phyloP scores from a whole-genome alignment of 805 yeast genomes.

The Blastobotrys attinorum region DNA sequence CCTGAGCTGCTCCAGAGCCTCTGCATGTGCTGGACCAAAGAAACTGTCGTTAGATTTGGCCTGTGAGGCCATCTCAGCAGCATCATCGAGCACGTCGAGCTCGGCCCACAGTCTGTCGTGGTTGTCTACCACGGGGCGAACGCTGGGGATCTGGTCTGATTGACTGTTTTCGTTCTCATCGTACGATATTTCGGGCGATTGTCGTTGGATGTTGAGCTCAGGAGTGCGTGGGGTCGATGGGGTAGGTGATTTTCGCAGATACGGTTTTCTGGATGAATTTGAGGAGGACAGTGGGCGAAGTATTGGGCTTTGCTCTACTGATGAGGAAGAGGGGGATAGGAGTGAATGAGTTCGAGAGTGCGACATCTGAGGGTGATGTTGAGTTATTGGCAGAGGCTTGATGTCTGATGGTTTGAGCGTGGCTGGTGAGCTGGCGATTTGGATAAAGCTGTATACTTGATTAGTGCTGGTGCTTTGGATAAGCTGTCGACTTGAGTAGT shows the following conservation, averaged over 20 bases:
- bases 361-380: too few relatives aligned
- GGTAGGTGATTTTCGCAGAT: not conserved
- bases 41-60: slow-evolving; percentile 29
- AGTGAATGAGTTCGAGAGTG: too few relatives aligned
- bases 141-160: slow-evolving; percentile 43
- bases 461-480: too few relatives aligned
- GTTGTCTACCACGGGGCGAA: slow-evolving; percentile 51
- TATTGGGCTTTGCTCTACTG: not conserved
- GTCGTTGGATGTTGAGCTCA: too few relatives aligned
- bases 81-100: slow-evolving; percentile 78
- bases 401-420: too few relatives aligned
- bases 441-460: too few relatives aligned
- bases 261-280: not conserved
- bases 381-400: too few relatives aligned
- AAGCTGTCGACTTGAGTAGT: too few relatives aligned
- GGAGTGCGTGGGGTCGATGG: not conserved
- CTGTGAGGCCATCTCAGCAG: slow-evolving; percentile 46
- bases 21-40: slow-evolving; percentile 38
- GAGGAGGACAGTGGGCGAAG: not conserved
- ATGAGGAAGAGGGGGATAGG: too few relatives aligned
- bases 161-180: slow-evolving; percentile 17
- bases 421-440: too few relatives aligned
- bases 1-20: slow-evolving; percentile 46
- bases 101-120: slow-evolving; percentile 84
- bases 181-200: too few relatives aligned